Evolutionary conservation across 495 filamentous ascomycete genomes (phyloP).

Genomic region (Hypoxylon fragiforme): DNA sequence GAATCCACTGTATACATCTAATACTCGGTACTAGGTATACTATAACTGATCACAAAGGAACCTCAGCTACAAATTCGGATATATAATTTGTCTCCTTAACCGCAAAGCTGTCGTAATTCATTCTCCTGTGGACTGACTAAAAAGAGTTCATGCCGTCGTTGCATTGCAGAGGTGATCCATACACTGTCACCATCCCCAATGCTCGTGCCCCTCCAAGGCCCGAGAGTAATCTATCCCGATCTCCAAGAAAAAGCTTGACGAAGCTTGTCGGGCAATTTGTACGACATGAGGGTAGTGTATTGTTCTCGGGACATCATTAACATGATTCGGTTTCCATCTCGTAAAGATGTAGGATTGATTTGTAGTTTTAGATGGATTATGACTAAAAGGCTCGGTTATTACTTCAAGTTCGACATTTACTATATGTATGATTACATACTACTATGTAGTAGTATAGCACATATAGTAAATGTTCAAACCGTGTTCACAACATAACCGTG

Average conservation of each 20-base stretch:
- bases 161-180: constrained; percentile 29
- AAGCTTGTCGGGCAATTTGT: constrained; percentile 33
- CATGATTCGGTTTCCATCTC: constrained; percentile 18
- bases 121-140: no score
- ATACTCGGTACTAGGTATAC: no score
- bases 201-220: constrained; percentile 6
- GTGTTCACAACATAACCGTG: no score
- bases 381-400: no score
- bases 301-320: constrained; percentile 4
- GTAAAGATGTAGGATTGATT: constrained; percentile 25
- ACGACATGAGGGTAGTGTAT: constrained; percentile 7
- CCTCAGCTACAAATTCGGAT: no score
- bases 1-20: constrained; percentile 2
- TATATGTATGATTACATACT: no score
- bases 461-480: no score
- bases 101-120: constrained; percentile 8
- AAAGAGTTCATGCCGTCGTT: constrained; percentile 19
- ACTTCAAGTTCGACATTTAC: no score
- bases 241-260: constrained; percentile 32
- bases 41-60: no score
- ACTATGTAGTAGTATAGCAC: no score
- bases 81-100: constrained; percentile 5
- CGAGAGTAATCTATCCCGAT: constrained; percentile 26
- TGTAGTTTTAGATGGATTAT: constrained; percentile 14
- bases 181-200: constrained; percentile 24